phyloP scores from a whole-genome alignment of 768 basidiomycete species.

The Mycena leptocephala region DNA sequence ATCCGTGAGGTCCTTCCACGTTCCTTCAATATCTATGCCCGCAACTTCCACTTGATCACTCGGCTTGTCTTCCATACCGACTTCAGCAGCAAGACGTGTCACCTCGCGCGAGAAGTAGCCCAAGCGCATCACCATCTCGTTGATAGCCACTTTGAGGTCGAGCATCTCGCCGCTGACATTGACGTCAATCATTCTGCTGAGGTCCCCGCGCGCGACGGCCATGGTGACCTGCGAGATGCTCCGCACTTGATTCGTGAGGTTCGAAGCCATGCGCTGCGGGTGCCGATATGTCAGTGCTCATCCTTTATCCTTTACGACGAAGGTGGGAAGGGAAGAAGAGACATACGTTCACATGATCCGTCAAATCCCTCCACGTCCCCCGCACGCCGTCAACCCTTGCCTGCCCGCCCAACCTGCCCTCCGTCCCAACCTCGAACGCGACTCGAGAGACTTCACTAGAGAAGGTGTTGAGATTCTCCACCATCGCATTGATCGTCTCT shows the following conservation, averaged over 20 bases:
- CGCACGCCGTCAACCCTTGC: too few species aligned
- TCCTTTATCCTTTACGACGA: too few species aligned
- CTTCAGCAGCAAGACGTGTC: conserved; percentile 16
- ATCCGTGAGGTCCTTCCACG: conserved; percentile 23
- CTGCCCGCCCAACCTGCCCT: too few species aligned
- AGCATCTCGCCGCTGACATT: conserved; percentile 76
- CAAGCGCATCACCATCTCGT: conserved; percentile 8
- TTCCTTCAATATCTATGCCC: conserved; percentile 12
- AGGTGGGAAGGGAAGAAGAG: too few species aligned
- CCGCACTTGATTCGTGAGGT: conserved; percentile 53
- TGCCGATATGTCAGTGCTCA: too few species aligned
- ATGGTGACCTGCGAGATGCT: conserved; percentile 81
- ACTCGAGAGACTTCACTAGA: too few species aligned
- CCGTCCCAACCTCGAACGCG: too few species aligned
- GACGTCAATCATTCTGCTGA: conserved; percentile 78
- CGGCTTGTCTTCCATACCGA: conserved; percentile 13
- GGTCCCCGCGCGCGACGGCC: conserved; percentile 76
- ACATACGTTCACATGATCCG: too few species aligned
- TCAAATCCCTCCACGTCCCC: too few species aligned
- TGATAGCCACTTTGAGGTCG: conserved; percentile 18
- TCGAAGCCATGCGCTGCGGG: conserved; percentile 76
- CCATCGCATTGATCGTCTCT: too few species aligned
- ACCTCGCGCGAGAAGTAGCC: conserved; percentile 17
- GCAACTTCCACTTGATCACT: conserved; percentile 16
- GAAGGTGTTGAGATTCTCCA: too few species aligned